Evolutionary conservation across 352 stramenopile genomes (phyloP).

Genomic region (Globisporangium nodosum): DNA sequence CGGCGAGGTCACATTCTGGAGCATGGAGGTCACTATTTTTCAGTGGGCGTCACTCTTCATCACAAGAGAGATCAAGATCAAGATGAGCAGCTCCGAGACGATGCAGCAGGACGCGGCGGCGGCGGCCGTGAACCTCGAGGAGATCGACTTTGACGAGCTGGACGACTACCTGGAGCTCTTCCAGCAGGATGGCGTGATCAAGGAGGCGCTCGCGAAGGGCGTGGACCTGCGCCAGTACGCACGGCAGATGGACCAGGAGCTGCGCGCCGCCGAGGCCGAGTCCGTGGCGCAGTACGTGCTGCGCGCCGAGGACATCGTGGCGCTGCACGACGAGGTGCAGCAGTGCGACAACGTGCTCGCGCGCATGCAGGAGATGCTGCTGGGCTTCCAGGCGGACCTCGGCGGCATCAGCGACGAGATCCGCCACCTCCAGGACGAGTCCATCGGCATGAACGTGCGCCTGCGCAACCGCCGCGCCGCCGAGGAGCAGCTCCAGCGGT

Average conservation of each 20-base stretch:
- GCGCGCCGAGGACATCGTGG: constrained; percentile 86
- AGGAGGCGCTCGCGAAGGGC: constrained; percentile 86
- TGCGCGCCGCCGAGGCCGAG: constrained; percentile 79
- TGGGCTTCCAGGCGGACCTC: constrained; percentile 98
- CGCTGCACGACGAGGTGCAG: constrained; percentile 93
- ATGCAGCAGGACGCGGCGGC: background rate
- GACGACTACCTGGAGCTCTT: constrained; percentile 94
- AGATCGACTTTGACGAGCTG: constrained; percentile 92
- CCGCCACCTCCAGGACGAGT: constrained; percentile 94
- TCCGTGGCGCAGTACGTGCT: constrained; percentile 86
- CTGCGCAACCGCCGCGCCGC: constrained; percentile 94
- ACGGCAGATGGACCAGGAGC: constrained; percentile 86
- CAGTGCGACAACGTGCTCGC: constrained; percentile 96
- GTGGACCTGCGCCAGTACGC: constrained; percentile 90
- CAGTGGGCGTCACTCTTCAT: too few species aligned
- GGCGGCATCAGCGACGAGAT: constrained; percentile 98
- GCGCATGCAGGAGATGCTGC: constrained; percentile 96
- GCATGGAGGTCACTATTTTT: too few species aligned
- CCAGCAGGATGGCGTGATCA: constrained; percentile 91
- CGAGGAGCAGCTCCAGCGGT: constrained; percentile 91
- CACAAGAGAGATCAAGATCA: too few species aligned
- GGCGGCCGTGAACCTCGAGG: constrained; percentile 53
- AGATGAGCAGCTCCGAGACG: background rate
- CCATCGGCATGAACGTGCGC: constrained; percentile 90
- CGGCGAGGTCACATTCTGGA: too few species aligned